Evolutionary conservation across 2,329 filamentous ascomycete species (phyloP).

Genomic region (Orbilia javanica): DNA sequence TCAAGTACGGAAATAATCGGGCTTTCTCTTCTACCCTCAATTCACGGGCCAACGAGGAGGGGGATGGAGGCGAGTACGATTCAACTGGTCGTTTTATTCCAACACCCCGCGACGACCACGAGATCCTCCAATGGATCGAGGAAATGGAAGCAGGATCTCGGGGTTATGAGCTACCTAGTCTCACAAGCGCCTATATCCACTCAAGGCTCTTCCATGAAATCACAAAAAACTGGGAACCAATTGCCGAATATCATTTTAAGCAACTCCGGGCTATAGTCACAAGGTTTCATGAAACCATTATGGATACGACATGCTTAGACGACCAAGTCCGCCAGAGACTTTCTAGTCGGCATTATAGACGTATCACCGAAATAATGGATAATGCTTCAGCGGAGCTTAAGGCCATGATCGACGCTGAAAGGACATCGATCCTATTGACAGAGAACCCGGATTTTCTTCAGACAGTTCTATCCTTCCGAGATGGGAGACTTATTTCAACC

Average conservation of each 20-base stretch:
- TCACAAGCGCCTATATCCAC: constrained; percentile 21
- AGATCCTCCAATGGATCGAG: constrained; percentile 33
- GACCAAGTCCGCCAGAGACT: constrained; percentile 25
- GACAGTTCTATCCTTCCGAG: constrained; percentile 1
- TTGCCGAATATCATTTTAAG: constrained; percentile 17
- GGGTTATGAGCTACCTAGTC: constrained; percentile 18
- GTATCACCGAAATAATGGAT: neutral
- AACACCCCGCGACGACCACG: neutral
- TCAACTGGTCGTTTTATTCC: neutral
- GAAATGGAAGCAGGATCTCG: constrained; percentile 1
- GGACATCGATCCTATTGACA: constrained; percentile 28
- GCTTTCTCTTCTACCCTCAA: constrained; percentile 16
- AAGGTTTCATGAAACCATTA: constrained; percentile 14
- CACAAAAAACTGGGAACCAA: constrained; percentile 32
- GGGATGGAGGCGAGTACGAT: neutral
- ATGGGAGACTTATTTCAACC: constrained; percentile 30
- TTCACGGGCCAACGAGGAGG: constrained; percentile 15
- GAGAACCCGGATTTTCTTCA: constrained; percentile 38
- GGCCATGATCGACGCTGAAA: constrained; percentile 32
- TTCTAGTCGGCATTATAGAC: neutral
- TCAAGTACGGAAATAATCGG: constrained; percentile 29
- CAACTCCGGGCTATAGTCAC: neutral
- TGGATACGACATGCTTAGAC: constrained; percentile 13
- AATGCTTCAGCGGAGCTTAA: neutral
- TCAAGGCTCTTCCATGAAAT: constrained; percentile 17